Base-by-base conservation (phyloP, 2,329 filamentous ascomycete genomes). In the Nemania diffusa region DNA sequence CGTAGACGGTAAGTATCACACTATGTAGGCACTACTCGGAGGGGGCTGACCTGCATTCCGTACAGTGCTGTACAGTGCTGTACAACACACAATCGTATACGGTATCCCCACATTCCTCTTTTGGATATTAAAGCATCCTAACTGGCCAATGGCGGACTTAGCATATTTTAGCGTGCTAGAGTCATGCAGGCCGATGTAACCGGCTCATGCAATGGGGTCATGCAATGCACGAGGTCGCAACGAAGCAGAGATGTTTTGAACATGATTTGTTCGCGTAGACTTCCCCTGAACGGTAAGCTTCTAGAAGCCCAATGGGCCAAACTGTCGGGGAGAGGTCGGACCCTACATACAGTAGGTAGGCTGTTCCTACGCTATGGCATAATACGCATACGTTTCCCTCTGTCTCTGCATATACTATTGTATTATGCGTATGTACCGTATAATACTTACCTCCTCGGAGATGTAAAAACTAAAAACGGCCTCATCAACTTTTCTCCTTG, bases 271-370 rank as follows among this genome's bases (percentile, higher is more conserved):
- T 66, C 66, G 66, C 66, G 46, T 68, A 55, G 58, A 68, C 58
- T 62, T 68, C 63, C 66, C 58, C 20, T 46, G 61, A 66, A 46
- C 32, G 44, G 63, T 29, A 63, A 63, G 20, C 32, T 66, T 68
- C 62, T 63, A 62, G 62, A 68, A 65, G 57, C 46, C 52, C 40
- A 55, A 40, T 26, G 57, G 29, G 51, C 55, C 60, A 46, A 44
- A 61, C 59, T 40, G 46, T 66, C 64, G 64, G 64, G 59, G 55
- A 37, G 52, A 34, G 20, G 32, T 11, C 8, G 26, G n/a, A 27
- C 11, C 20, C 17, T 24, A n/a, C 8, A 20, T 27, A 32, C 29
- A 32, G 29, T 9, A 26, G 20, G 7, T 26, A 24, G 22, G 37
- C 37, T 40, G 40, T 44, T 44, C 40, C 40, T 20, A 44, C 40